Evolutionary conservation across 2,329 filamentous ascomycete genomes (phyloP).

Genomic region (Macrophomina phaseolina): DNA sequence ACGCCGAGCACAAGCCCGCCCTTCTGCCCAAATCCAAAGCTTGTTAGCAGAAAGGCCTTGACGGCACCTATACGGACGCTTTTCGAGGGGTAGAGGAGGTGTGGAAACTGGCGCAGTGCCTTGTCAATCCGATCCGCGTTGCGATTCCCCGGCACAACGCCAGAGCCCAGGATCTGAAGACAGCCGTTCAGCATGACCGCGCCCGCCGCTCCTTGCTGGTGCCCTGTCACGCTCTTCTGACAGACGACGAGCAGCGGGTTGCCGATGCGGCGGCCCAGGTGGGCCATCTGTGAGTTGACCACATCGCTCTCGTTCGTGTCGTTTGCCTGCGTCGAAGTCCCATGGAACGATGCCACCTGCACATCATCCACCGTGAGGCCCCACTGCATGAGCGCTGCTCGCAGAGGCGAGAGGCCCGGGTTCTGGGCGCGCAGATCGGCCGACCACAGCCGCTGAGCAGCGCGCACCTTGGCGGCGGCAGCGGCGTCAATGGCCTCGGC

Average conservation of each 20-base stretch:
- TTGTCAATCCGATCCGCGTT: slow-evolving; percentile 47
- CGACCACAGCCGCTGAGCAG: neutral
- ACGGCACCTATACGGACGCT: slow-evolving; percentile 33
- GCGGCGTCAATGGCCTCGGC: no score
- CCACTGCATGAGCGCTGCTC: slow-evolving; percentile 45
- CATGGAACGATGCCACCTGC: slow-evolving; percentile 46
- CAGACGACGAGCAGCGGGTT: slow-evolving; percentile 42
- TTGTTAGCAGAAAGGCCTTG: slow-evolving; percentile 48
- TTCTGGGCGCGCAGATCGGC: slow-evolving; percentile 28
- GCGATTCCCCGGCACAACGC: slow-evolving; percentile 45
- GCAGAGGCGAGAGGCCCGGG: slow-evolving; percentile 40
- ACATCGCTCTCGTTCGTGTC: slow-evolving; percentile 49
- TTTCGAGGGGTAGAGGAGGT: slow-evolving; percentile 43
- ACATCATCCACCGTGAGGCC: slow-evolving; percentile 48
- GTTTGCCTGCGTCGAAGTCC: slow-evolving; percentile 48
- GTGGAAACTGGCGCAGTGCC: slow-evolving; percentile 30
- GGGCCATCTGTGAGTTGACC: slow-evolving; percentile 43
- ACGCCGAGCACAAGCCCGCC: slow-evolving; percentile 48
- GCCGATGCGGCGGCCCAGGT: slow-evolving; percentile 43
- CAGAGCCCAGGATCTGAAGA: slow-evolving; percentile 43
- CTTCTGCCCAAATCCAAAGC: slow-evolving; percentile 56
- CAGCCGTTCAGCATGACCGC: slow-evolving; percentile 44
- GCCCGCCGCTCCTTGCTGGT: slow-evolving; percentile 46
- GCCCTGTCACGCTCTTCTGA: slow-evolving; percentile 49
- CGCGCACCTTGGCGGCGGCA: no score